Conservation (phyloP, 208 protist genomes). For the Acanthamoeba royreba region DNA sequence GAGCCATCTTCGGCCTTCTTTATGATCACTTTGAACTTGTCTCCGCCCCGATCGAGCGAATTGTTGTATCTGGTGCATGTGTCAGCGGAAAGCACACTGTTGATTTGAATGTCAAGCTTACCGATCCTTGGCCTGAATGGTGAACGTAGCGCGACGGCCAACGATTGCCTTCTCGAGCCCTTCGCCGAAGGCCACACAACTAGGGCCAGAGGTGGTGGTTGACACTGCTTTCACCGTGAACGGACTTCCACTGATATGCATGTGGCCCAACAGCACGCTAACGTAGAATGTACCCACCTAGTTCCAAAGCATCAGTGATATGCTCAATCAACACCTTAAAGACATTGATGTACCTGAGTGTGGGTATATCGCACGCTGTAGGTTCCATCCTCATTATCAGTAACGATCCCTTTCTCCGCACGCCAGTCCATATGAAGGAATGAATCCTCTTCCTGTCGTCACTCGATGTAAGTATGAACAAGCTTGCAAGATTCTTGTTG, state of each 20-base stretch:
- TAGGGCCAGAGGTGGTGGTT: neutral
- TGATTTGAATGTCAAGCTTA: neutral
- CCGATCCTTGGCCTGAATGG: neutral
- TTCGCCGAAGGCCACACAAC: neutral
- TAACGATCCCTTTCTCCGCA: neutral
- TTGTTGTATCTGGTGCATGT: neutral
- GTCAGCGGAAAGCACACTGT: neutral
- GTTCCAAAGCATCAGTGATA: neutral
- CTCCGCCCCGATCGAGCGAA: neutral
- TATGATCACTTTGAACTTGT: neutral
- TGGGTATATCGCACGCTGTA: neutral
- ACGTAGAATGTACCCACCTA: neutral
- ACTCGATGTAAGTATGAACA: no score
- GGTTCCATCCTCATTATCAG: neutral
- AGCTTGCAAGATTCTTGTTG: no score
- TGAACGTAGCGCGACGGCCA: neutral
- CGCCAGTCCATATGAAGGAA: neutral
- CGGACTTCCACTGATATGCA: neutral
- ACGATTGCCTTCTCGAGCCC: neutral
- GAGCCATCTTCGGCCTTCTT: neutral
- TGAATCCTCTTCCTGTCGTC: neutral
- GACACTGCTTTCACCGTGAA: neutral
- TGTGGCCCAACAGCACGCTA: neutral
- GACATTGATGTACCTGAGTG: neutral
- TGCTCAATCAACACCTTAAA: no score